A percentile compares a stretch with the other conserved stretches of the same genome.
These are phyloP conservation scores for Mitragyna speciosa DNA, from an alignment of 257 asterid genomes.

Conservation along the genomic window DNA sequence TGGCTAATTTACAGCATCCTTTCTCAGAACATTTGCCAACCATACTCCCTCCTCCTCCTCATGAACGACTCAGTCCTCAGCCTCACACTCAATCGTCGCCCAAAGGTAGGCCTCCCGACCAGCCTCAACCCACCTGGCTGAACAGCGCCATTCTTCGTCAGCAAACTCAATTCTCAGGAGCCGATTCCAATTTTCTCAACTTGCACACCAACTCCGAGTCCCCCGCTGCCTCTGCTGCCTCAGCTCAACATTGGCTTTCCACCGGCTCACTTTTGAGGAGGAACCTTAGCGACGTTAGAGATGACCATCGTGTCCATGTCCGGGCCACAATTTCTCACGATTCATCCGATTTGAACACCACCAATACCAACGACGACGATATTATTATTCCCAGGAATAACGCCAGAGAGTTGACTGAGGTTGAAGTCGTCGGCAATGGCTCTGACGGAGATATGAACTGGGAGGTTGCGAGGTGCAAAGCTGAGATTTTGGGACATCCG, in stretches of 20 bases:
- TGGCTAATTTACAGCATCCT: too few relatives aligned
- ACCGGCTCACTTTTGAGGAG: too few relatives aligned
- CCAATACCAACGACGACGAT: too few relatives aligned
- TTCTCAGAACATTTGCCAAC: constrained; percentile 2
- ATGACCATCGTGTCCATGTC: too few relatives aligned
- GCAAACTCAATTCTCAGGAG: constrained; percentile 32
- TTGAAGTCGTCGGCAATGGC: too few relatives aligned
- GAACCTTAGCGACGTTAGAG: too few relatives aligned
- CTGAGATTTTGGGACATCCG: constrained; percentile 78
- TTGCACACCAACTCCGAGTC: constrained; percentile 41
- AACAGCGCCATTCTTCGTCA: constrained; percentile 54
- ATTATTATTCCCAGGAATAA: too few relatives aligned
- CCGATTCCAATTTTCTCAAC: constrained; percentile 53
- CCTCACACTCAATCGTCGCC: constrained; percentile 9
- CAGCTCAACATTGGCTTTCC: too few relatives aligned
- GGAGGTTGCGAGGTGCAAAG: constrained; percentile 86
- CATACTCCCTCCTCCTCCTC: constrained; percentile 21
- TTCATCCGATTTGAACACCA: too few relatives aligned
- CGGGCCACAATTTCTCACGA: too few relatives aligned
- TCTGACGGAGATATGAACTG: constrained; percentile 23
- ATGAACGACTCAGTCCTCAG: constrained; percentile 23
- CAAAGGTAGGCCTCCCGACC: neutral
- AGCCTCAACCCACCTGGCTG: constrained; percentile 55
- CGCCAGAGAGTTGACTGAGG: too few relatives aligned
- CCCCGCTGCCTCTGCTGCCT: too few relatives aligned